phyloP scores from a whole-genome alignment of 2,329 filamentous ascomycete genomes.

The Fusarium liriodendri region DNA sequence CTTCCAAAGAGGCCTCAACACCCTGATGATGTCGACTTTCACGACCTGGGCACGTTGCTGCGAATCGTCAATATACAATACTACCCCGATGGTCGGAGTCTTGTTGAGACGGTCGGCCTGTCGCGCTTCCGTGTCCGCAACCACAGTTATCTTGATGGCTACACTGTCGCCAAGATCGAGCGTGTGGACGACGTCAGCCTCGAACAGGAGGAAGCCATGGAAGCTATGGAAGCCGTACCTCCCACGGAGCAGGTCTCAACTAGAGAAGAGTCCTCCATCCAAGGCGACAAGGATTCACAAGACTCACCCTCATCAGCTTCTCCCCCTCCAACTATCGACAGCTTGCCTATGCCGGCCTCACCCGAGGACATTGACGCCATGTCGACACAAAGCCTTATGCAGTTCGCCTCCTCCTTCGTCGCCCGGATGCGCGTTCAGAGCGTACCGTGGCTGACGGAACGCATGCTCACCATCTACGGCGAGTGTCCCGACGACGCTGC shows the following conservation, averaged over 20 bases:
- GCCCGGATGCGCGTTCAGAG: conserved; percentile 74
- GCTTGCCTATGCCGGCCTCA: conserved; percentile 11
- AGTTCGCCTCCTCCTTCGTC: conserved; percentile 75
- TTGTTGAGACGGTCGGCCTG: conserved; percentile 81
- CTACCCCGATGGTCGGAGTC: conserved; percentile 82
- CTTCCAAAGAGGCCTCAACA: conserved; percentile 69
- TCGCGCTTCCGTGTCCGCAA: conserved; percentile 80
- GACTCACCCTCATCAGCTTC: neutral
- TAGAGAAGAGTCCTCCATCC: neutral
- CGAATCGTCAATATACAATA: conserved; percentile 80
- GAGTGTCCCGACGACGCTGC: conserved; percentile 81
- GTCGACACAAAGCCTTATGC: conserved; percentile 78
- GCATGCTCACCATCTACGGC: conserved; percentile 80
- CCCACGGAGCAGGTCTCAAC: neutral
- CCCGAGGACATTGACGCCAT: conserved; percentile 52
- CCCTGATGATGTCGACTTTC: conserved; percentile 60
- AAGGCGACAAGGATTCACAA: conserved; percentile 8
- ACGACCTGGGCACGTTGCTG: conserved; percentile 81
- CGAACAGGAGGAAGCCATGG: conserved; percentile 81
- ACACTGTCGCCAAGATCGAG: conserved; percentile 80
- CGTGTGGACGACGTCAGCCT: conserved; percentile 84
- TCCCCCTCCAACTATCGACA: neutral
- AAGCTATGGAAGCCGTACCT: conserved; percentile 69
- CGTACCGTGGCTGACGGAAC: conserved; percentile 79
- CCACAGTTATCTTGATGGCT: conserved; percentile 77